Evolutionary conservation across 192 early-diverging fungal species (phyloP).

Genomic region (Gaertneriomyces semiglobifer): DNA sequence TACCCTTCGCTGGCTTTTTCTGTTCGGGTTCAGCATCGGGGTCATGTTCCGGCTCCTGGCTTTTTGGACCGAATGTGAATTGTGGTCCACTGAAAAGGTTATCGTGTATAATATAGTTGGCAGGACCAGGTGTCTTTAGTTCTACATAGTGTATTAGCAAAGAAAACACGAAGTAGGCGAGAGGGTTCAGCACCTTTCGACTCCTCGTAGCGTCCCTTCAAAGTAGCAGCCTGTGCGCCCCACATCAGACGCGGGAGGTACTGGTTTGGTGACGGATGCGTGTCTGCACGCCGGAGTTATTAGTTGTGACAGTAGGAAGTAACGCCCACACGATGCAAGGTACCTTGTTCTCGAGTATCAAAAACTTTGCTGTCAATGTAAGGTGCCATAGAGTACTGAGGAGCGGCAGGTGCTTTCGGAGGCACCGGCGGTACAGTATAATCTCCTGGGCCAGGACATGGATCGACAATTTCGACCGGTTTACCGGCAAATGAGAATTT

Average conservation of each 20-base stretch:
- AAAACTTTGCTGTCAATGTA: slow-evolving; percentile 37
- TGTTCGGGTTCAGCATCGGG: too few species aligned
- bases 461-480: slow-evolving; percentile 32
- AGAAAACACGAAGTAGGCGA: background rate
- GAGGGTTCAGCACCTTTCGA: slow-evolving; percentile 33
- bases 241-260: slow-evolving; percentile 45
- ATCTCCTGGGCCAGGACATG: slow-evolving; percentile 49
- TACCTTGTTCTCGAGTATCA: slow-evolving; percentile 34
- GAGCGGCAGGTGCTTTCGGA: slow-evolving; percentile 36
- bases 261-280: slow-evolving; percentile 33
- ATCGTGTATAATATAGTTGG: slow-evolving; percentile 52
- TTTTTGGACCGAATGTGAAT: slow-evolving; percentile 32
- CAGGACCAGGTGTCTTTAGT: slow-evolving; percentile 54
- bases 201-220: slow-evolving; percentile 54
- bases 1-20: too few species aligned
- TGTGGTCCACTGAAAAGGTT: slow-evolving; percentile 46
- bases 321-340: background rate
- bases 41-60: too few species aligned
- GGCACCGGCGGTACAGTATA: slow-evolving; percentile 33
- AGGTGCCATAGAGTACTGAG: slow-evolving; percentile 37
- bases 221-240: slow-evolving; percentile 41
- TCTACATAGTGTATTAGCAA: slow-evolving; percentile 17
- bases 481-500: slow-evolving; percentile 54
- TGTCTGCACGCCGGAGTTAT: background rate
- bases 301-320: too few species aligned